Percentiles rank a stretch among this genome's conserved stretches.
Conservation (phyloP, 2,329 filamentous ascomycete genomes). For the Pseudocercospora musae region DNA sequence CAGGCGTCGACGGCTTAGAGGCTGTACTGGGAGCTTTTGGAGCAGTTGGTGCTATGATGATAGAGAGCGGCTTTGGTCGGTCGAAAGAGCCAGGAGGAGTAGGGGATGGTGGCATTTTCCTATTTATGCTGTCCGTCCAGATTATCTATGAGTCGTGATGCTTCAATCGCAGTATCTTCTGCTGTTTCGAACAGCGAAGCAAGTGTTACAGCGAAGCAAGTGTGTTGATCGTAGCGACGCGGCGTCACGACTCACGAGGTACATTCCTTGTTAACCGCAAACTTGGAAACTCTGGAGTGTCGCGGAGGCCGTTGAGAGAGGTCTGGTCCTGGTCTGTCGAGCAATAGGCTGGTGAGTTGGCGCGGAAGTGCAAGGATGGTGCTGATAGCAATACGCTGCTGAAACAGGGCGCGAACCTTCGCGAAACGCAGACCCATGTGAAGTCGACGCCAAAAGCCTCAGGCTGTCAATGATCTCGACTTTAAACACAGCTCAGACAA, state of each 20-base stretch:
- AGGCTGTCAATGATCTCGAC: neutral
- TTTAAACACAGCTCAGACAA: neutral
- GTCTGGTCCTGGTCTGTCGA: too few relatives aligned
- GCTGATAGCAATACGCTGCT: neutral
- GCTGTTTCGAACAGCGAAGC: neutral
- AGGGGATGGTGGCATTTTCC: neutral
- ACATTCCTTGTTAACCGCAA: neutral
- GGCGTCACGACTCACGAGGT: neutral
- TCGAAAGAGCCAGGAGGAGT: neutral
- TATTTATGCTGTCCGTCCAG: neutral
- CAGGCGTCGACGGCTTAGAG: neutral
- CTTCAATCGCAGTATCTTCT: neutral
- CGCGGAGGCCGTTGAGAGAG: neutral
- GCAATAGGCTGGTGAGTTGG: neutral
- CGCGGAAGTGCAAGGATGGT: neutral
- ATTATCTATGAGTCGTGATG: neutral
- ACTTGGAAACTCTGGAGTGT: neutral
- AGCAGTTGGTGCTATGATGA: neutral
- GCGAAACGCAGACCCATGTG: neutral
- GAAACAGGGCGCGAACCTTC: neutral
- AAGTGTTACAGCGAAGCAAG: neutral
- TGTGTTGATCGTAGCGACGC: neutral
- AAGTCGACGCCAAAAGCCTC: neutral
- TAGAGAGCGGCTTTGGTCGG: constrained; percentile 3
- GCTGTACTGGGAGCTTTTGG: neutral